Evolutionary conservation across 352 stramenopile genomes (phyloP).

Genomic region (Globisporangium rhizosaccharum): DNA sequence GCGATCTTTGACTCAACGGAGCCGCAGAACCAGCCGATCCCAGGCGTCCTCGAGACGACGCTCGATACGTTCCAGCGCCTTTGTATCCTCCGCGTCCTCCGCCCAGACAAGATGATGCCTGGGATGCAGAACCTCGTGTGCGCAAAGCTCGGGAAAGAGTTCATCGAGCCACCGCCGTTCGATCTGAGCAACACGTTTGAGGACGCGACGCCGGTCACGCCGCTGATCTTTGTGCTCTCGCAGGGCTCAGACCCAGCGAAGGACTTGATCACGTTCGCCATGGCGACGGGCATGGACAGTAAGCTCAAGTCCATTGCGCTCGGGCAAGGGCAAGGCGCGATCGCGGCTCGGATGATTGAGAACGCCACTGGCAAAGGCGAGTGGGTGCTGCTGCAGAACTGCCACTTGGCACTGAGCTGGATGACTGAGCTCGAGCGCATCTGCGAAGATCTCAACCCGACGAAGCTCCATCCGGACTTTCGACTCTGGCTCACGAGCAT

Average conservation of each 20-base stretch:
- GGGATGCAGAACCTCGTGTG: conserved; percentile 89
- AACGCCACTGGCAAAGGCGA: conserved; percentile 84
- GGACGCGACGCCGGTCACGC: conserved; percentile 86
- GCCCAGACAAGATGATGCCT: conserved; percentile 81
- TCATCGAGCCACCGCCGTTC: conserved; percentile 90
- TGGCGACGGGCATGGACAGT: conserved; percentile 75
- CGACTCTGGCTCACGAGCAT: conserved; percentile 92
- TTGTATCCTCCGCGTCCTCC: conserved; percentile 70
- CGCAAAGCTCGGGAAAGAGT: conserved; percentile 77
- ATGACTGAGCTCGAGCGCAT: conserved; percentile 94
- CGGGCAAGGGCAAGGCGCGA: conserved; percentile 89
- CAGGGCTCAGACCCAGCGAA: conserved; percentile 92
- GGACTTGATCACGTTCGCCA: conserved; percentile 89
- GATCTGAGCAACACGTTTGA: conserved; percentile 89
- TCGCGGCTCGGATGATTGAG: conserved; percentile 90
- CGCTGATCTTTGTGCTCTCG: conserved; percentile 92
- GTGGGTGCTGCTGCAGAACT: conserved; percentile 95
- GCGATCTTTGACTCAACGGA: conserved; percentile 81
- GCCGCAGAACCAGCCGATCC: conserved; percentile 71
- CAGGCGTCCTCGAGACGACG: conserved; percentile 40
- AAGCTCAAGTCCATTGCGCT: conserved; percentile 93
- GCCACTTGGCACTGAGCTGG: conserved; percentile 93
- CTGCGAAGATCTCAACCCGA: conserved; percentile 85
- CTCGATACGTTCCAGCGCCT: conserved; percentile 84
- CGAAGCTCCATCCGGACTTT: conserved; percentile 90